Base-by-base conservation (phyloP, 1,284 basidiomycete genomes). In the Hemileia vastatrix region DNA sequence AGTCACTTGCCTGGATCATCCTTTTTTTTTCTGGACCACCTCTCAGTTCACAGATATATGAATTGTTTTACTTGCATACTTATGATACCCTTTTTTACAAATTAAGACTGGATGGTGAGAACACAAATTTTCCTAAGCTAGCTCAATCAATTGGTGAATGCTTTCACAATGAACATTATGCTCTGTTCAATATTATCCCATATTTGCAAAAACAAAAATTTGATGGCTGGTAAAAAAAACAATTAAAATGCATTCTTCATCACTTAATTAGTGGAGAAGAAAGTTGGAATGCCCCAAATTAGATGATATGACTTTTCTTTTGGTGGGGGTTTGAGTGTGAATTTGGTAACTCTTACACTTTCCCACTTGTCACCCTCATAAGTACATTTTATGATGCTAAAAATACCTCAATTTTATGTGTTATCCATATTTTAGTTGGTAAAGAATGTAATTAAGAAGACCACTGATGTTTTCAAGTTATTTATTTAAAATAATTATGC, bases 251-350 rank as follows among this genome's bases (percentile, higher is more conserved):
- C n/a, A 13, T 50, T 6, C 21, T 50, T 5, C 21, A 19, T 4
- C 48, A 50, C 27, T 13, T 50, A 6, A 24, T 50, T 6, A 24
- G 48, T 27, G 48, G 48, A 6, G 36, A 54, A 36, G 69, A 68
- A 6, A 67, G 68, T 8, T 73, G 72, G 72, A 68, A 15, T 70
- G 71, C 4, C 70, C 70, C 1, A 47, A 61, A 13, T 64, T 77
- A 1, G 71, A 75, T 13, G 66, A 73, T 45, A 72, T 76, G 4
- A 69, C 72, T 6, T 67, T 77, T 15, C 67, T 63, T n/a, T 32
- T 77, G 70, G 67, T 71, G 71, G 67, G 76, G 75, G 3, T 76
- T 70, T 50, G 75, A 76, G 56, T 61, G 71, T 19, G 68, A 70
- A 6, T 73, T 72, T 43, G 67, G 70, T n/a, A n/a, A n/a, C n/a